These are phyloP conservation scores for Botryobasidium botryosum DNA, from an alignment of 768 basidiomycete species.

Conservation along the genomic window DNA sequence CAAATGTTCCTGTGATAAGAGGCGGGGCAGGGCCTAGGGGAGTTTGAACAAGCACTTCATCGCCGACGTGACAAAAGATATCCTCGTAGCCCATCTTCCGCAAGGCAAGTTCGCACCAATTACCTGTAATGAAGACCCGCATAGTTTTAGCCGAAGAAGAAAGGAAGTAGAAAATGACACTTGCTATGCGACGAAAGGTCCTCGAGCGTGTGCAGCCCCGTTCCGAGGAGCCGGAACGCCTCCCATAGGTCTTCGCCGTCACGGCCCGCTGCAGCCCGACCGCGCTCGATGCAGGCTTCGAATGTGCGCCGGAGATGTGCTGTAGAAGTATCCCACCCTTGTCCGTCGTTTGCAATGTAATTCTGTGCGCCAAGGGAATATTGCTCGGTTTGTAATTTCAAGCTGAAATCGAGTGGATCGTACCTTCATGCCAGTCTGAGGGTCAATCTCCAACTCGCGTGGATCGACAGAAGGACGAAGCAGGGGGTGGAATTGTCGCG, in stretches of 20 bases:
- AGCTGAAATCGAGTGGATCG: background rate
- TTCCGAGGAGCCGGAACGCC: slow-evolving; percentile 65
- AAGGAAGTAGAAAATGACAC: background rate
- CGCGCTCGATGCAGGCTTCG: slow-evolving; percentile 62
- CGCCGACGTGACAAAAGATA: slow-evolving; percentile 80
- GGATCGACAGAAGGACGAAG: slow-evolving; percentile 76
- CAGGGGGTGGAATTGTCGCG: slow-evolving; percentile 54
- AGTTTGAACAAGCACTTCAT: slow-evolving; percentile 50
- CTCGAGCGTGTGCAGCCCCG: slow-evolving; percentile 47
- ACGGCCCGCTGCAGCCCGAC: slow-evolving; percentile 43
- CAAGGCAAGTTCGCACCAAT: slow-evolving; percentile 69
- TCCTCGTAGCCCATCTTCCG: slow-evolving; percentile 53
- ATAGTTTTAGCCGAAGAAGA: background rate
- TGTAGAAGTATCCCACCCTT: slow-evolving; percentile 79
- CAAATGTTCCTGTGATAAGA: slow-evolving; percentile 71
- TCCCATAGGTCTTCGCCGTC: slow-evolving; percentile 58
- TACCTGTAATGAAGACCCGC: slow-evolving; percentile 12
- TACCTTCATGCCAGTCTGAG: slow-evolving; percentile 77
- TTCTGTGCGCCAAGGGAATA: no score
- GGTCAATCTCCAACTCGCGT: slow-evolving; percentile 71
- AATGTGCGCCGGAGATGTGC: slow-evolving; percentile 57
- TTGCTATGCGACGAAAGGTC: slow-evolving; percentile 59
- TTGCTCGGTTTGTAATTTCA: no score
- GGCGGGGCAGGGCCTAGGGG: slow-evolving; percentile 63
- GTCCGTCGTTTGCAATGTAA: slow-evolving; percentile 65